phyloP scores from a whole-genome alignment of 345 rosid genomes.

The Rhodamnia argentea region DNA sequence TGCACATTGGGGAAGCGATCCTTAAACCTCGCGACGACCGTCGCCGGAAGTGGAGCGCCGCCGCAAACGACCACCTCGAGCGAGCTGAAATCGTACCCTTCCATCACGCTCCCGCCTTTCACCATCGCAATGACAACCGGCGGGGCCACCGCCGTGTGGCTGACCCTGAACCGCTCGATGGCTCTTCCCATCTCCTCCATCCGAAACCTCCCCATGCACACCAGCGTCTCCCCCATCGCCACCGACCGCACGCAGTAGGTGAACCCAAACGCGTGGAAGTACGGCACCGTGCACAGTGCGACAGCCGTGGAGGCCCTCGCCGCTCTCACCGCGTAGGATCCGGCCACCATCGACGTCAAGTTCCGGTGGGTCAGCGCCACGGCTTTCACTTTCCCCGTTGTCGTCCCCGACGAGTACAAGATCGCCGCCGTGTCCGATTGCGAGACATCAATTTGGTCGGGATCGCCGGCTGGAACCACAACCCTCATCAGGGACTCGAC shows the following conservation, averaged over 20 bases:
- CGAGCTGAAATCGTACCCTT: slow-evolving; percentile 34
- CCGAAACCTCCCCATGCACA: slow-evolving; percentile 18
- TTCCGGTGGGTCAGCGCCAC: slow-evolving; percentile 42
- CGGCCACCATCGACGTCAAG: slow-evolving; percentile 15
- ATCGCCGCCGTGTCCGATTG: slow-evolving; percentile 47
- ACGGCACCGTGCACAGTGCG: slow-evolving; percentile 32
- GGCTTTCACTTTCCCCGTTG: slow-evolving; percentile 46
- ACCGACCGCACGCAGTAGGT: slow-evolving; percentile 9
- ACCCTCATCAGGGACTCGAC: slow-evolving; percentile 27
- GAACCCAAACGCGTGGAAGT: slow-evolving; percentile 47
- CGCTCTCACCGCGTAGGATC: slow-evolving; percentile 7
- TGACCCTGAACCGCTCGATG: slow-evolving; percentile 18
- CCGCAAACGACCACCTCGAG: slow-evolving; percentile 36
- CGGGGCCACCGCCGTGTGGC: slow-evolving; percentile 40
- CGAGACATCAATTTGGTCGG: slow-evolving; percentile 1
- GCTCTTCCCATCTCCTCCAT: slow-evolving; percentile 13
- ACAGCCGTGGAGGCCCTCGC: slow-evolving; percentile 16
- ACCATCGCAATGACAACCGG: slow-evolving; percentile 32
- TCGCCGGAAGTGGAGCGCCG: slow-evolving; percentile 27
- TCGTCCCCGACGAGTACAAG: slow-evolving; percentile 62
- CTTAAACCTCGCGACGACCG: slow-evolving; percentile 13
- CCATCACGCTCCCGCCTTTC: not conserved
- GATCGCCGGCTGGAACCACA: not conserved
- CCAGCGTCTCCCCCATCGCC: slow-evolving; percentile 33
- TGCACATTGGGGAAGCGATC: slow-evolving; percentile 22